phyloP scores from a whole-genome alignment of 2,329 filamentous ascomycete genomes.

The Ophiostoma perfectum region DNA sequence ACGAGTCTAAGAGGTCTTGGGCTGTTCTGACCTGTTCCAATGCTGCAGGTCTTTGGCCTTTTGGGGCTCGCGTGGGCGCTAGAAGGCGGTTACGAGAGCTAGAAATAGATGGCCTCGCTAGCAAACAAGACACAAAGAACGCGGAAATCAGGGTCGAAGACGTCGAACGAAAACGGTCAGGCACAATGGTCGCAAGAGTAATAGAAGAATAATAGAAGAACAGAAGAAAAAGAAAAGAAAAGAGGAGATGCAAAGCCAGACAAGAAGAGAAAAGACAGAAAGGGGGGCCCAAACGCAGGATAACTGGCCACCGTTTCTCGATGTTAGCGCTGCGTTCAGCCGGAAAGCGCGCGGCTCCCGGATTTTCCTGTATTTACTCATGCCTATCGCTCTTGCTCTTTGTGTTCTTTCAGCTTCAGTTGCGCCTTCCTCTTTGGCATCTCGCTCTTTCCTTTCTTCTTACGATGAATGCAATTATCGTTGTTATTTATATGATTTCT shows the following conservation, averaged over 20 bases:
- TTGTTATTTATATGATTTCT: not conserved
- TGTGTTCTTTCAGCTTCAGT: not conserved
- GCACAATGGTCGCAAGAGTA: too few relatives aligned
- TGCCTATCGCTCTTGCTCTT: not conserved
- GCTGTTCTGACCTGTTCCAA: not conserved
- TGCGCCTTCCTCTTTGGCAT: not conserved
- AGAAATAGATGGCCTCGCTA: not conserved
- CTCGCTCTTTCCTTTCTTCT: not conserved
- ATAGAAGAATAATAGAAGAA: not conserved
- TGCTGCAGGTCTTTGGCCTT: not conserved
- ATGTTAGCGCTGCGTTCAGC: constrained; percentile 28
- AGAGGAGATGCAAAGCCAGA: not conserved
- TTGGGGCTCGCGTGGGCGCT: constrained; percentile 11
- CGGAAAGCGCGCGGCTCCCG: constrained; percentile 11
- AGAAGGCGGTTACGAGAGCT: not conserved
- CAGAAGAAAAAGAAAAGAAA: not conserved
- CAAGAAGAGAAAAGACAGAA: not conserved
- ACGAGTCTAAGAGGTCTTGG: not conserved
- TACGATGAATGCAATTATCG: not conserved
- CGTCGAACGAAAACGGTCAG: not conserved
- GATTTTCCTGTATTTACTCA: not conserved
- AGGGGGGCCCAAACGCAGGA: too few relatives aligned
- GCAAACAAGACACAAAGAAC: constrained; percentile 4
- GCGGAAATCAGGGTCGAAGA: not conserved
- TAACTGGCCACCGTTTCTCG: constrained; percentile 11